Conservation (phyloP, 78 protist species). For the Monocercomonoides exilis region DNA sequence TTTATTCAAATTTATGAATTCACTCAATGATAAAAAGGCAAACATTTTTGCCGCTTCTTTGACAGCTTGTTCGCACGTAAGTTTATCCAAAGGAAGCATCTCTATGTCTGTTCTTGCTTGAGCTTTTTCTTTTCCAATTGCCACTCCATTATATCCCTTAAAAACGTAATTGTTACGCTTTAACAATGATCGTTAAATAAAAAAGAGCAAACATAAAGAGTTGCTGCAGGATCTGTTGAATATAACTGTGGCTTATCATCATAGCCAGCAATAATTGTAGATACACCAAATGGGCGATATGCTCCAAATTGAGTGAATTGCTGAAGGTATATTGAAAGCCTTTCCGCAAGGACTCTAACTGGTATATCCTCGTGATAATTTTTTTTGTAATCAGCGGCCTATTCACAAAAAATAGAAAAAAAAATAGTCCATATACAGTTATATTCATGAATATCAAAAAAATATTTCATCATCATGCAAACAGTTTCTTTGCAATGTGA, state of each 20-base stretch:
- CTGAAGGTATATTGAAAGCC: background rate
- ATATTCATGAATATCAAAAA: no score
- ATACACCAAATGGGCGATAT: slow-evolving; percentile 1
- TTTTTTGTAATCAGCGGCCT: background rate
- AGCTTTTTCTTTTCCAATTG: background rate
- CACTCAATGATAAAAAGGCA: background rate
- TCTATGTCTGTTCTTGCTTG: background rate
- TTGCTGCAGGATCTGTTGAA: background rate
- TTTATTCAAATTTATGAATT: no score
- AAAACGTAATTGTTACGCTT: background rate
- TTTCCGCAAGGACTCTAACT: background rate
- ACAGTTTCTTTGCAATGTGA: no score
- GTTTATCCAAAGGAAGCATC: background rate
- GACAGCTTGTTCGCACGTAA: background rate
- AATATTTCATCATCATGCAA: no score
- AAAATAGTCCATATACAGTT: no score
- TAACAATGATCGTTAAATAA: no score
- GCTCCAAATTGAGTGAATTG: background rate
- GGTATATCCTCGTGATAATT: background rate
- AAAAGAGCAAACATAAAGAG: background rate
- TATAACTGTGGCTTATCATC: background rate
- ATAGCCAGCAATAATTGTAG: slow-evolving; percentile 8
- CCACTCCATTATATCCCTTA: background rate
- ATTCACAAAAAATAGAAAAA: background rate
- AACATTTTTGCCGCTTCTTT: background rate